Conservation (phyloP, 2,329 filamentous ascomycete genomes). For the Aureobasidium leucospermi region DNA sequence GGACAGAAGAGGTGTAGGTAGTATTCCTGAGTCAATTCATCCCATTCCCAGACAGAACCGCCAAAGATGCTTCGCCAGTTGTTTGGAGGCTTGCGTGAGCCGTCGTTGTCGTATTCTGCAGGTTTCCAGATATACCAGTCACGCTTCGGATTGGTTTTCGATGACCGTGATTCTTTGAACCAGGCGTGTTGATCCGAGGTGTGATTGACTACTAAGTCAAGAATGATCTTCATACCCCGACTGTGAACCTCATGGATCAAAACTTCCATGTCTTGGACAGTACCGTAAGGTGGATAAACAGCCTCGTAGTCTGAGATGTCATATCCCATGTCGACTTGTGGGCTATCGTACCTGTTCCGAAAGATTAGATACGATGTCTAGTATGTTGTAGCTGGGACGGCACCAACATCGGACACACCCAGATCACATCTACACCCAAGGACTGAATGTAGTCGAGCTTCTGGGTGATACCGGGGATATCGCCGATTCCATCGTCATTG, state of each 20-base stretch:
- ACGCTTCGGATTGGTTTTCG: constrained; percentile 42
- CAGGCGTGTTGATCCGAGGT: constrained; percentile 57
- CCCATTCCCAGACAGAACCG: constrained; percentile 58
- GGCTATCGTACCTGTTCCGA: constrained; percentile 40
- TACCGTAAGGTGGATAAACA: constrained; percentile 60
- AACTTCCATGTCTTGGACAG: constrained; percentile 56
- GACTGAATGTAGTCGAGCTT: constrained; percentile 55
- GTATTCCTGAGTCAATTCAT: constrained; percentile 64
- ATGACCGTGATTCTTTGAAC: constrained; percentile 50
- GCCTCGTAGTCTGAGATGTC: constrained; percentile 62
- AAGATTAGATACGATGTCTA: background rate
- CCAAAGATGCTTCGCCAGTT: constrained; percentile 63
- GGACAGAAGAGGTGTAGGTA: constrained; percentile 70
- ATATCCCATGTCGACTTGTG: constrained; percentile 63
- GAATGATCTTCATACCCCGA: constrained; percentile 61
- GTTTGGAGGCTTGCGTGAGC: constrained; percentile 60
- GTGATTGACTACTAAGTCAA: constrained; percentile 74
- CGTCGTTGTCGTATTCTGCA: constrained; percentile 38
- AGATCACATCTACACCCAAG: constrained; percentile 57
- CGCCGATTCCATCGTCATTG: constrained; percentile 54
- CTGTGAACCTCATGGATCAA: constrained; percentile 54
- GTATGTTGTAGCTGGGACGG: background rate
- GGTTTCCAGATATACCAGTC: constrained; percentile 53
- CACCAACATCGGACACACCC: constrained; percentile 56
- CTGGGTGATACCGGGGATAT: constrained; percentile 55